A percentile compares a stretch with the other conserved stretches of the same genome.
Evolutionary conservation across 257 asterid species (phyloP).

Genomic region (Gentiana straminea): DNA sequence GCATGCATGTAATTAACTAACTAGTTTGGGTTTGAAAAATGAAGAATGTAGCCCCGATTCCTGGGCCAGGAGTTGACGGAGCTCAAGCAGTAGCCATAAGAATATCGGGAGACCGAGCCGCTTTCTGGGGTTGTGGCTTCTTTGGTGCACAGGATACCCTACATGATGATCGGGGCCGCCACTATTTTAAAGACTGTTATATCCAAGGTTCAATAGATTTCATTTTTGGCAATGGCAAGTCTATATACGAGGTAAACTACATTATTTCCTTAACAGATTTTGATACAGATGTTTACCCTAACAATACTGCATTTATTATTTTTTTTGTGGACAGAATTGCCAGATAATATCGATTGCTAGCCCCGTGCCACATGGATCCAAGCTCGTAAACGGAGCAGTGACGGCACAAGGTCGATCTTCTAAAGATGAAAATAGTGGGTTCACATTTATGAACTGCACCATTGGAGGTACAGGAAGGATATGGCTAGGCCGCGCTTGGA

Average conservation of each 20-base stretch:
- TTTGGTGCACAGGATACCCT: slow-evolving; percentile 92
- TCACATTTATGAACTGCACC: slow-evolving; percentile 55
- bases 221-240: slow-evolving; percentile 78
- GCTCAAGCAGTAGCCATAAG: slow-evolving; percentile 93
- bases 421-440: slow-evolving; percentile 79
- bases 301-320: too few relatives aligned
- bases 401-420: slow-evolving; percentile 83
- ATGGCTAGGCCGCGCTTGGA: slow-evolving; percentile 95
- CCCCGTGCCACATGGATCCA: slow-evolving; percentile 45
- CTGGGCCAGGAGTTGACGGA: slow-evolving; percentile 67
- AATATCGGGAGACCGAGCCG: slow-evolving; percentile 66
- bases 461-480: slow-evolving; percentile 82
- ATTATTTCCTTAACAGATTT: too few relatives aligned
- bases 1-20: too few relatives aligned
- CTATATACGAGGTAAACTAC: slow-evolving; percentile 58
- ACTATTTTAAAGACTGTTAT: slow-evolving; percentile 81
- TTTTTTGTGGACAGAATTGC: slow-evolving; percentile 30
- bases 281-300: too few relatives aligned
- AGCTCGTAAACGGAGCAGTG: slow-evolving; percentile 58
- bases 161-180: slow-evolving; percentile 91
- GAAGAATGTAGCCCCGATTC: slow-evolving; percentile 82
- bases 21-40: not conserved
- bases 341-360: slow-evolving; percentile 65
- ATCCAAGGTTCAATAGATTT: slow-evolving; percentile 96
- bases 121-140: slow-evolving; percentile 93